Evolutionary conservation across 345 rosid species (phyloP).

Genomic region (Jatropha curcas): DNA sequence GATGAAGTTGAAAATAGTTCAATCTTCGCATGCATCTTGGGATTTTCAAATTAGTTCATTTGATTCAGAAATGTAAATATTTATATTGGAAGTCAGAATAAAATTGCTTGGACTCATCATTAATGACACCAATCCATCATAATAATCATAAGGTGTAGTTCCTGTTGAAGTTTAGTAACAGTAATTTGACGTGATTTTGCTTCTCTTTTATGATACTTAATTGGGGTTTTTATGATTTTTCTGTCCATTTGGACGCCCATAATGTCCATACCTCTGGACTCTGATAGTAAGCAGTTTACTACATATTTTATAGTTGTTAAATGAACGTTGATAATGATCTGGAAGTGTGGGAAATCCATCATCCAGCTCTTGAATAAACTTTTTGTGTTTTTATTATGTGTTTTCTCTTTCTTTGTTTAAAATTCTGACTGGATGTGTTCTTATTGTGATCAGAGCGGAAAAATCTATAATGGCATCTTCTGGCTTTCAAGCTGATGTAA

Average conservation of each 20-base stretch:
- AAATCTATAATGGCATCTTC: conserved; percentile 86
- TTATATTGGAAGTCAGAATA: neutral
- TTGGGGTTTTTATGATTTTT: neutral
- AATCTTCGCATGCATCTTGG: neutral
- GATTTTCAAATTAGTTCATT: neutral
- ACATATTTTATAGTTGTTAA: neutral
- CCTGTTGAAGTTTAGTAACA: too few relatives aligned
- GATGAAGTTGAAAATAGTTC: neutral
- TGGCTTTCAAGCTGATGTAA: conserved; percentile 97
- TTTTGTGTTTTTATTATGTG: neutral
- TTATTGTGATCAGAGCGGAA: conserved; percentile 61
- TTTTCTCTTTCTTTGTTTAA: neutral
- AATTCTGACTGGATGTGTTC: neutral
- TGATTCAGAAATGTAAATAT: neutral
- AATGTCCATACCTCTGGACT: neutral
- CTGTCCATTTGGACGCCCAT: neutral
- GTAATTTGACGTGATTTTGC: neutral
- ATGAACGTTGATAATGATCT: neutral
- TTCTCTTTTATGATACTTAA: neutral
- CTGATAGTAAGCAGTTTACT: conserved; percentile 1
- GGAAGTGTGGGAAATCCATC: neutral
- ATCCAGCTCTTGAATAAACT: neutral
- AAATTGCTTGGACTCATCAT: neutral
- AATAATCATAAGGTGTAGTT: neutral
- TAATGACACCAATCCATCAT: neutral